Percentiles rank a stretch among this genome's conserved stretches.
Conservation (phyloP, 768 basidiomycete genomes). For the Boletus speciosus region DNA sequence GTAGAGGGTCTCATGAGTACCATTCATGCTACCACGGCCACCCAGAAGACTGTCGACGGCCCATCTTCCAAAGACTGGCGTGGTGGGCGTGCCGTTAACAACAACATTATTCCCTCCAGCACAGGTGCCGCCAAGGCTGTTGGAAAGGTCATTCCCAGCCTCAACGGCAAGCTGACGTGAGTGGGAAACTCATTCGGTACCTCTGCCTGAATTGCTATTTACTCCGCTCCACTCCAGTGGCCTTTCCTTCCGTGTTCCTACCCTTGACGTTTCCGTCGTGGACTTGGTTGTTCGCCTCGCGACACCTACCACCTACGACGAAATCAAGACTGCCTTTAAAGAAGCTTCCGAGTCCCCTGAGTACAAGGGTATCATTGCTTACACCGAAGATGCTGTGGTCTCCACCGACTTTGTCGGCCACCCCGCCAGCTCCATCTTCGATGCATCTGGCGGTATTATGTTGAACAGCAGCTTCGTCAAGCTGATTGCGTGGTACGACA, state of each 20-base stretch:
- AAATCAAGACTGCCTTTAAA: slow-evolving; percentile 86
- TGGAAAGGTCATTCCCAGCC: slow-evolving; percentile 92
- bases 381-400: slow-evolving; percentile 93
- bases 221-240: slow-evolving; percentile 45
- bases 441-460: slow-evolving; percentile 88
- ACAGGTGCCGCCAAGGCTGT: slow-evolving; percentile 99
- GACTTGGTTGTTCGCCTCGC: slow-evolving; percentile 93
- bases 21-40: slow-evolving; percentile 94
- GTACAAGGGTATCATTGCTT: slow-evolving; percentile 74
- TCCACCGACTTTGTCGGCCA: slow-evolving; percentile 90
- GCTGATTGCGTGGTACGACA: slow-evolving; percentile 94
- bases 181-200: slow-evolving; percentile 21
- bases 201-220: not conserved
- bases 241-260: slow-evolving; percentile 96
- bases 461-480: slow-evolving; percentile 94
- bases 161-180: slow-evolving; percentile 98
- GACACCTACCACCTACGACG: slow-evolving; percentile 80
- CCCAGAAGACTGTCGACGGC: slow-evolving; percentile 93
- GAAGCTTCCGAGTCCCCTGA: slow-evolving; percentile 61
- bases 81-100: slow-evolving; percentile 91
- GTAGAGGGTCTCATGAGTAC: slow-evolving; percentile 98
- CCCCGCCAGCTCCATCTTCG: slow-evolving; percentile 84
- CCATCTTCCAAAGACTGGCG: slow-evolving; percentile 97
- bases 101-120: slow-evolving; percentile 99
- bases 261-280: slow-evolving; percentile 94